Evolutionary conservation across 2,329 filamentous ascomycete genomes (phyloP).

Genomic region (Cladosporium sp.): DNA sequence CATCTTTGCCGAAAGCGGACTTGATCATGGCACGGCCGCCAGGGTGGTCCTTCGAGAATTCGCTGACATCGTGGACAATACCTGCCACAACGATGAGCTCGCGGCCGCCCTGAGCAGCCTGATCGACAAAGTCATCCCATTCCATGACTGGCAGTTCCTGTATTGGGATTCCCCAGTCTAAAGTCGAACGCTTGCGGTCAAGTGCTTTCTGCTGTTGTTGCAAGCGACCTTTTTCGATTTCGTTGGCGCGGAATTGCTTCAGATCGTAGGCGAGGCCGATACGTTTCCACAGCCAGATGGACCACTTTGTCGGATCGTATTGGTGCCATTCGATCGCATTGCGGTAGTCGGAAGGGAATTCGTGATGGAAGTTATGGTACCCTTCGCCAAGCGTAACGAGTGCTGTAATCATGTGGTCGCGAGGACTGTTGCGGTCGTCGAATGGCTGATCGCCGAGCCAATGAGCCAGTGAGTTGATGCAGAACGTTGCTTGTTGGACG

Average conservation of each 20-base stretch:
- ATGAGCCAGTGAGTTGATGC: slow-evolving; percentile 80
- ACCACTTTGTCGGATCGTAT: slow-evolving; percentile 84
- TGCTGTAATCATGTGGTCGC: slow-evolving; percentile 77
- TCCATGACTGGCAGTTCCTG: slow-evolving; percentile 75
- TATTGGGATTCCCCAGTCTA: slow-evolving; percentile 77
- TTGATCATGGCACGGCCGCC: slow-evolving; percentile 77
- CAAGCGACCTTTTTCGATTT: slow-evolving; percentile 81
- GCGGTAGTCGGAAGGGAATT: slow-evolving; percentile 83
- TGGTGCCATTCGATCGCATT: slow-evolving; percentile 83
- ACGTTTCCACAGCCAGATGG: slow-evolving; percentile 74
- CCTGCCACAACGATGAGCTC: slow-evolving; percentile 69
- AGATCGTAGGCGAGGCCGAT: slow-evolving; percentile 74
- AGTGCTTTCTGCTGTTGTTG: slow-evolving; percentile 86
- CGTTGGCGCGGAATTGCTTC: slow-evolving; percentile 81
- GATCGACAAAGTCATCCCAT: slow-evolving; percentile 74
- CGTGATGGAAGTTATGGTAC: slow-evolving; percentile 90
- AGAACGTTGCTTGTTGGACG: slow-evolving; percentile 84
- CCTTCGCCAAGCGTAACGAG: slow-evolving; percentile 76
- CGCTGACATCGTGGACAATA: slow-evolving; percentile 72
- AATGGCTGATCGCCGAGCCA: slow-evolving; percentile 86
- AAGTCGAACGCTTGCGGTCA: slow-evolving; percentile 69
- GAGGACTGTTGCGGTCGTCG: slow-evolving; percentile 80
- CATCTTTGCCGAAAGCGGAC: slow-evolving; percentile 74
- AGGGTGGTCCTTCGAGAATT: slow-evolving; percentile 78
- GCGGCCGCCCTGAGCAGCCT: slow-evolving; percentile 65